phyloP scores from a whole-genome alignment of 1,284 basidiomycete species.

The Albatrellus sp. region DNA sequence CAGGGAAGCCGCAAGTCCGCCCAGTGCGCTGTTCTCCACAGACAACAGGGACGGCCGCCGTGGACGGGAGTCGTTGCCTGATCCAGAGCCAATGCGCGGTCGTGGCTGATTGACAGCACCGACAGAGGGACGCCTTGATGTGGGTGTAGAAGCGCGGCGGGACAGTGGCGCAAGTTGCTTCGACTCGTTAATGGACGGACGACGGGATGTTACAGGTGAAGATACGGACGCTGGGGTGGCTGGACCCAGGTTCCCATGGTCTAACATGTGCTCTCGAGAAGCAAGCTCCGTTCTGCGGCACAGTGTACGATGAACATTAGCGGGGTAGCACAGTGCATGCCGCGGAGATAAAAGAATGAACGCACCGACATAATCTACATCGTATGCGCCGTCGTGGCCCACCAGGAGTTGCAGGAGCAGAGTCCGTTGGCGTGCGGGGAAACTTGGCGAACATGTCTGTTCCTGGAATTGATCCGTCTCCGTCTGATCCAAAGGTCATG shows the following conservation, averaged over 20 bases:
- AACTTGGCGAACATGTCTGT: conserved; percentile 68
- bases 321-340: no score
- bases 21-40: conserved; percentile 6
- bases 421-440: conserved; percentile 55
- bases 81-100: conserved; percentile 14
- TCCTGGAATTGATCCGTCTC: conserved; percentile 51
- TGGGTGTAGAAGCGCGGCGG: conserved; percentile 7
- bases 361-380: conserved; percentile 84
- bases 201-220: conserved; percentile 38
- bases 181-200: conserved; percentile 24
- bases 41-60: conserved; percentile 14
- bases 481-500: conserved; percentile 35
- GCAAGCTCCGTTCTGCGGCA: conserved; percentile 65
- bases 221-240: conserved; percentile 38
- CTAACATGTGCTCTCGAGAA: conserved; percentile 82
- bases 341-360: not conserved
- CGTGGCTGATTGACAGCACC: conserved; percentile 4
- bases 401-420: conserved; percentile 46
- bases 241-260: conserved; percentile 71
- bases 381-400: conserved; percentile 55
- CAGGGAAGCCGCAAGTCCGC: conserved; percentile 21
- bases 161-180: conserved; percentile 11
- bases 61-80: conserved; percentile 10
- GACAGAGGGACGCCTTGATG: not conserved
- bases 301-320: not conserved